Evolutionary conservation across 2,329 filamentous ascomycete species (phyloP).

Genomic region (Aspergillus novoparasiticus): DNA sequence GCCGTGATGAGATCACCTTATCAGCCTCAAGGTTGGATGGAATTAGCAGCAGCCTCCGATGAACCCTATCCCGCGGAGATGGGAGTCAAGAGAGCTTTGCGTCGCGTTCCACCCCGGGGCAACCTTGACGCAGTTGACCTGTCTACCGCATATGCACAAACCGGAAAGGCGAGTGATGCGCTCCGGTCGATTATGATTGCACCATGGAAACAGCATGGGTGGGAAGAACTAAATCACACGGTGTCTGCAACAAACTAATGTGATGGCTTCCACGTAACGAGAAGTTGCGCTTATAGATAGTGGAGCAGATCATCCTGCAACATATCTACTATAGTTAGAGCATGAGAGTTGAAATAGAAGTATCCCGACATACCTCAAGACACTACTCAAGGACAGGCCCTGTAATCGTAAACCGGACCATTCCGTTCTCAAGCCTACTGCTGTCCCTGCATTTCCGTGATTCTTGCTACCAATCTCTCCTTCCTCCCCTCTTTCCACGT

Average conservation of each 20-base stretch:
- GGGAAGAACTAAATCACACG: slow-evolving; percentile 53
- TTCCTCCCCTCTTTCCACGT: slow-evolving; percentile 75
- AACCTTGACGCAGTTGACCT: slow-evolving; percentile 69
- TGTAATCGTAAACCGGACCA: background rate
- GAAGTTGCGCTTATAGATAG: background rate
- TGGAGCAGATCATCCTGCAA: background rate
- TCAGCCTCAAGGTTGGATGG: slow-evolving; percentile 78
- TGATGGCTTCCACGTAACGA: background rate
- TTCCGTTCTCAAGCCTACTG: background rate
- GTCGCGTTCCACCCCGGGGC: slow-evolving; percentile 73
- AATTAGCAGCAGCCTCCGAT: slow-evolving; percentile 65
- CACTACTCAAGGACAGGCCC: background rate
- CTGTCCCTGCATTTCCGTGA: slow-evolving; percentile 40
- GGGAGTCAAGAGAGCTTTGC: slow-evolving; percentile 76
- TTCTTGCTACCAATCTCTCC: slow-evolving; percentile 64
- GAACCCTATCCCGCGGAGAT: slow-evolving; percentile 67
- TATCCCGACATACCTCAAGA: slow-evolving; percentile 1
- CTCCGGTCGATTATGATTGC: slow-evolving; percentile 77
- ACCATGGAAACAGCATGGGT: slow-evolving; percentile 72
- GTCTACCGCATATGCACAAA: slow-evolving; percentile 72
- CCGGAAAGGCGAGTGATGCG: slow-evolving; percentile 70
- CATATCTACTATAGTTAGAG: background rate
- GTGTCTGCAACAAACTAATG: slow-evolving; percentile 27
- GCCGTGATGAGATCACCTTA: slow-evolving; percentile 81
- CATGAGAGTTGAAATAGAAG: background rate